phyloP scores from a whole-genome alignment of 148 eudicot genomes.

The Bassia scoparia region DNA sequence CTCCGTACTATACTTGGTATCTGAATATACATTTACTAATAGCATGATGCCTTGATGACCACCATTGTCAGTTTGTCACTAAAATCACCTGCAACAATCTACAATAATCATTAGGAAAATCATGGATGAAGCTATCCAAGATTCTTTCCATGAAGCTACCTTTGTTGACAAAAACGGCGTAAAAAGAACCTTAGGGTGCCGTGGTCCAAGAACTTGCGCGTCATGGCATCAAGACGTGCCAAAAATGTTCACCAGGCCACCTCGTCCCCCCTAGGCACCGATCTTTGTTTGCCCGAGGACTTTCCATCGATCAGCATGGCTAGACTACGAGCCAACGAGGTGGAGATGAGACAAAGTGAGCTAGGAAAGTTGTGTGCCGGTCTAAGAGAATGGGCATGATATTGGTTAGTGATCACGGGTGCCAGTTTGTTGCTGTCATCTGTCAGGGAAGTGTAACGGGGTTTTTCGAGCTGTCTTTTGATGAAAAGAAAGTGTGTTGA shows the following conservation, averaged over 20 bases:
- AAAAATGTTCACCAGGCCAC: constrained; percentile 19
- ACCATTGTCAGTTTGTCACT: too few species aligned
- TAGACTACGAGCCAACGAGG: background rate
- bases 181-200: constrained; percentile 18
- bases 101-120: background rate
- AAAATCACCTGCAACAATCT: background rate
- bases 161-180: constrained; percentile 12
- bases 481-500: constrained; percentile 27
- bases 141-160: constrained; percentile 22
- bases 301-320: constrained; percentile 24
- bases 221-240: constrained; percentile 13
- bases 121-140: constrained; percentile 10
- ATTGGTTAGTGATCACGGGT: constrained; percentile 31
- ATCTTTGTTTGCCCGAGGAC: constrained; percentile 6
- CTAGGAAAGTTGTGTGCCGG: constrained; percentile 15
- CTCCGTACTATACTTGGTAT: too few species aligned
- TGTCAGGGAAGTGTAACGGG: constrained; percentile 23
- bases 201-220: constrained; percentile 31
- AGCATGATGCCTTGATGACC: too few species aligned
- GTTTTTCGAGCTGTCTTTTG: constrained; percentile 25
- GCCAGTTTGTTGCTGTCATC: constrained; percentile 13
- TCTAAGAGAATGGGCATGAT: constrained; percentile 26
- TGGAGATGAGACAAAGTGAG: constrained; percentile 14
- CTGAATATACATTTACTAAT: too few species aligned
- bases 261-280: background rate